Evolutionary conservation across 306 rosid genomes (phyloP).

Genomic region (Trifolium dubium): DNA sequence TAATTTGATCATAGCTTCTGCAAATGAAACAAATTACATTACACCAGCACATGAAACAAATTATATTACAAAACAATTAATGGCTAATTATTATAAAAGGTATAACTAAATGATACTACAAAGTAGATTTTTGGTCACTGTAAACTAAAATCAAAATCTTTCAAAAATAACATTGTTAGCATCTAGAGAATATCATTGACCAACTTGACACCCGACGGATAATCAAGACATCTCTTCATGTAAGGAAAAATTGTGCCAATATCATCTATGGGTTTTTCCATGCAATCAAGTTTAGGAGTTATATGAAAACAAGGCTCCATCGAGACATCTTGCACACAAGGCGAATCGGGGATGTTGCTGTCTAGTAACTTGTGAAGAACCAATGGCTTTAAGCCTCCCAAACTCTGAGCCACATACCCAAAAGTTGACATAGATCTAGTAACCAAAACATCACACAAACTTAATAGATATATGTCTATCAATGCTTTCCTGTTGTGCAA

Average conservation of each 20-base stretch:
- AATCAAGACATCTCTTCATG: constrained; percentile 14
- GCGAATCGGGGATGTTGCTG: neutral
- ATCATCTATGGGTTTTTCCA: neutral
- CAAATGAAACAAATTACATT: too few relatives aligned
- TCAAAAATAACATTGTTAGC: neutral
- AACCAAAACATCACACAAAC: constrained; percentile 55
- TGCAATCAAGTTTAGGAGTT: constrained; percentile 9
- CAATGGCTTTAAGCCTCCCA: constrained; percentile 17
- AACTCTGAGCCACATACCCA: constrained; percentile 20
- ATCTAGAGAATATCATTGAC: neutral
- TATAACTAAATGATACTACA: neutral
- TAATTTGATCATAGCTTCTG: too few relatives aligned
- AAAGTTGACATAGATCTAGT: constrained; percentile 50
- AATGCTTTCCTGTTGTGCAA: constrained; percentile 50
- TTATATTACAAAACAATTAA: neutral
- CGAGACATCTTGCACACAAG: neutral
- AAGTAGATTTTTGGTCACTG: neutral
- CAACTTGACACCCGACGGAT: neutral
- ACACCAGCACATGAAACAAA: neutral
- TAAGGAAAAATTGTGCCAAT: neutral
- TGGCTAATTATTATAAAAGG: neutral
- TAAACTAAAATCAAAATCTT: neutral
- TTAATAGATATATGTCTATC: constrained; percentile 56
- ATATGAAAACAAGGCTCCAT: constrained; percentile 26
- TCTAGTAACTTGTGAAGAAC: neutral